These are phyloP conservation scores for Pichia nanzhaoensis DNA, from an alignment of 805 yeast genomes.

Conservation along the genomic window DNA sequence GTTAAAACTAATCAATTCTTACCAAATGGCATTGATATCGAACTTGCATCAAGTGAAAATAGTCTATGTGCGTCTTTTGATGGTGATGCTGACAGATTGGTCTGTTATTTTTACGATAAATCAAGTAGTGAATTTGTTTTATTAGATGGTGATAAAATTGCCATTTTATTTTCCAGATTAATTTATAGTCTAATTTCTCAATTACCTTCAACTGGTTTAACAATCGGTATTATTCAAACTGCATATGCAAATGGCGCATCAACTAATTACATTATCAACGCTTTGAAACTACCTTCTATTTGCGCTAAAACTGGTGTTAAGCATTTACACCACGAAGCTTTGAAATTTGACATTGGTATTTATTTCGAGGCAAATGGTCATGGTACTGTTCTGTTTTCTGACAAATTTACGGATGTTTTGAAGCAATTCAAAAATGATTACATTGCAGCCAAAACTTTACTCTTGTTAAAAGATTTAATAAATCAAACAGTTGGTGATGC, in stretches of 20 bases:
- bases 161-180: constrained; percentile 73
- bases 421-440: constrained; percentile 35
- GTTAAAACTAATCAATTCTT: constrained; percentile 83
- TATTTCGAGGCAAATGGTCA: constrained; percentile 99
- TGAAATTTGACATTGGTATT: constrained; percentile 79
- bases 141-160: constrained; percentile 90
- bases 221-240: constrained; percentile 86
- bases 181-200: constrained; percentile 42
- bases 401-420: constrained; percentile 39
- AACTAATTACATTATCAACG: constrained; percentile 58
- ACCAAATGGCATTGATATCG: constrained; percentile 49
- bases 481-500: constrained; percentile 99
- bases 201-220: constrained; percentile 27
- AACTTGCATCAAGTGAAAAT: constrained; percentile 24
- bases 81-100: constrained; percentile 95
- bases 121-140: constrained; percentile 38
- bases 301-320: constrained; percentile 96
- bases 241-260: constrained; percentile 97
- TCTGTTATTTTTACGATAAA: constrained; percentile 57
- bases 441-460: constrained; percentile 46
- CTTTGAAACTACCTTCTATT: constrained; percentile 66
- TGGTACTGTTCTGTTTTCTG: constrained; percentile 85
- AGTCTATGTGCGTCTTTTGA: constrained; percentile 78
- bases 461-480: constrained; percentile 60
- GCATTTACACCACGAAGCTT: constrained; percentile 90